Conservation (phyloP, 257 asterid genomes). For the Eustoma russellianum region DNA sequence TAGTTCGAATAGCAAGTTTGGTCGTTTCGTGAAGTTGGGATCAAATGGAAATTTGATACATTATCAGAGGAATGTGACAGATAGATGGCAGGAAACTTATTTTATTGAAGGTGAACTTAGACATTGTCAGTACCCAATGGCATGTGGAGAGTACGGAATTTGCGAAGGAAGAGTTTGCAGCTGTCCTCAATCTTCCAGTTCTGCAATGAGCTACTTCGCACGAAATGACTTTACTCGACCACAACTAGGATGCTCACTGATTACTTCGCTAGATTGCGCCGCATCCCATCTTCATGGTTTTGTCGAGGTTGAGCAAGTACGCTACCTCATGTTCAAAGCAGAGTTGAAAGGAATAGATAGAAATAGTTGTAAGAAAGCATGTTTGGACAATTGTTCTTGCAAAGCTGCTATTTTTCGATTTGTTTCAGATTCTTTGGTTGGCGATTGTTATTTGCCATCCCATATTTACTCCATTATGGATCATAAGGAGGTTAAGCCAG, state of each 20-base stretch:
- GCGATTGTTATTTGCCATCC: constrained; percentile 7
- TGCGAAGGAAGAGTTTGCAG: constrained; percentile 8
- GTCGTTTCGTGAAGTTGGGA: constrained; percentile 10
- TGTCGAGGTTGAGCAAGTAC: constrained; percentile 1
- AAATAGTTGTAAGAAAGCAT: constrained; percentile 12
- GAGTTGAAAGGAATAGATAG: not conserved
- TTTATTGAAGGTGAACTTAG: not conserved
- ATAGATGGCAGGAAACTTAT: not conserved
- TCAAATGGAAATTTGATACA: constrained; percentile 17
- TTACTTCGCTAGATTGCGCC: constrained; percentile 10
- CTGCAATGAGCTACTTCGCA: constrained; percentile 5
- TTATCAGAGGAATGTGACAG: not conserved
- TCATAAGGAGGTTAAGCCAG: not conserved
- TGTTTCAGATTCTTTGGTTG: not conserved
- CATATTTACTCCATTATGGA: constrained; percentile 12
- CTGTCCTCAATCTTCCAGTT: constrained; percentile 11
- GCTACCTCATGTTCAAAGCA: not conserved
- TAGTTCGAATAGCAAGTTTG: too few relatives aligned
- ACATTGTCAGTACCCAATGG: constrained; percentile 8
- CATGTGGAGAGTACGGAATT: constrained; percentile 12
- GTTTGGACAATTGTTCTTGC: constrained; percentile 17
- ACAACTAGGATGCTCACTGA: constrained; percentile 9
- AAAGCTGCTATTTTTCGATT: constrained; percentile 14
- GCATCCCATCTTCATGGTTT: constrained; percentile 10
- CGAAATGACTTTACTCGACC: constrained; percentile 3